Conservation (phyloP, 805 yeast species). For the Monosporozyma siamensis region DNA sequence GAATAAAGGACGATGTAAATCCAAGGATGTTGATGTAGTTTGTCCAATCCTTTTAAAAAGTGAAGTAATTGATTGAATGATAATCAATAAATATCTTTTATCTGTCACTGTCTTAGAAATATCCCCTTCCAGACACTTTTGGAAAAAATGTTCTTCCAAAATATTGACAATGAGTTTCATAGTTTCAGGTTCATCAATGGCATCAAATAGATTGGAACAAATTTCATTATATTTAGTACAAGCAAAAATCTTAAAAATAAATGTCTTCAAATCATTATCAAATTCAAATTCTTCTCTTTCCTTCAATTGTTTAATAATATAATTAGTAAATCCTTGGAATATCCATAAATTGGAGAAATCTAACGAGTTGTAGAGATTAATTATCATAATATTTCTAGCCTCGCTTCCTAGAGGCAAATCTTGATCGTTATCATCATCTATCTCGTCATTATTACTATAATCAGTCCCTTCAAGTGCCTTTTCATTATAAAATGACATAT, state of each 20-base stretch:
- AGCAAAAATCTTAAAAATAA: slow-evolving; percentile 17
- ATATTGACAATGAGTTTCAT: slow-evolving; percentile 13
- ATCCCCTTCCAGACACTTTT: slow-evolving; percentile 9
- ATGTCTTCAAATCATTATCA: slow-evolving; percentile 6
- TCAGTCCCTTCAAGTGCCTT: slow-evolving; percentile 5
- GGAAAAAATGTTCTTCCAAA: slow-evolving; percentile 21
- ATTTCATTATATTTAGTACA: slow-evolving; percentile 18
- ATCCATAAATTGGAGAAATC: slow-evolving; percentile 28
- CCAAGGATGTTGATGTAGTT: slow-evolving; percentile 3
- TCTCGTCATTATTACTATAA: not conserved
- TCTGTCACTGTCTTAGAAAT: not conserved
- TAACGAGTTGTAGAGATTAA: slow-evolving; percentile 1
- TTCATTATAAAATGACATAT: not conserved
- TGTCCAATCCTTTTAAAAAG: slow-evolving; percentile 17
- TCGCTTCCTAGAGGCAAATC: not conserved
- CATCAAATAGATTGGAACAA: slow-evolving; percentile 22
- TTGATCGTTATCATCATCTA: slow-evolving; percentile 7
- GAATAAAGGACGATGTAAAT: slow-evolving; percentile 8
- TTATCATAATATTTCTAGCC: not conserved
- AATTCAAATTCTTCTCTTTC: not conserved
- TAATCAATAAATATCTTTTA: slow-evolving; percentile 12
- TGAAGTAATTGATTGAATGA: slow-evolving; percentile 17
- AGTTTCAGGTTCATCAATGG: slow-evolving; percentile 10
- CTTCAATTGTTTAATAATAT: slow-evolving; percentile 8
- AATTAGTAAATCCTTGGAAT: slow-evolving; percentile 22